phyloP scores from a whole-genome alignment of 345 rosid genomes.

The Alliaria petiolata region DNA sequence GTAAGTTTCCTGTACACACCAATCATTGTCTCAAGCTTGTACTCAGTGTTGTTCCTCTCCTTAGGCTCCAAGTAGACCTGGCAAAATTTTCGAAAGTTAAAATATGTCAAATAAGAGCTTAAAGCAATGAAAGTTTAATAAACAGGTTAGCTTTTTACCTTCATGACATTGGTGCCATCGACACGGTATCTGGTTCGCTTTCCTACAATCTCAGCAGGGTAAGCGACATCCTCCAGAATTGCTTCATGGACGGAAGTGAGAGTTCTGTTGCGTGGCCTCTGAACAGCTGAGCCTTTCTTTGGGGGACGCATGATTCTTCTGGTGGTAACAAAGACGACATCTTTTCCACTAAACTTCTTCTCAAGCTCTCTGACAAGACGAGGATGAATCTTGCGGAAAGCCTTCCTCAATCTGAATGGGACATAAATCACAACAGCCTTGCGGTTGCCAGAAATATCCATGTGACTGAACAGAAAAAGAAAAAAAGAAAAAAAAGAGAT shows the following conservation, averaged over 20 bases:
- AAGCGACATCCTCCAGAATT: slow-evolving; percentile 75
- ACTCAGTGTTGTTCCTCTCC: slow-evolving; percentile 75
- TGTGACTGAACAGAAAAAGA: slow-evolving; percentile 45
- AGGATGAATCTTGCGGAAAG: slow-evolving; percentile 76
- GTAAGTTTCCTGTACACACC: slow-evolving; percentile 88
- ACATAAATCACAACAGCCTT: slow-evolving; percentile 81
- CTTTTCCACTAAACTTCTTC: slow-evolving; percentile 96
- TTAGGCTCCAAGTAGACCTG: slow-evolving; percentile 78
- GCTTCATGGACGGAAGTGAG: slow-evolving; percentile 82
- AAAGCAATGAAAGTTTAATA: background rate
- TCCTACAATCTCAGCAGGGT: slow-evolving; percentile 93
- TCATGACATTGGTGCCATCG: slow-evolving; percentile 74
- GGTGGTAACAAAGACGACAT: slow-evolving; percentile 68
- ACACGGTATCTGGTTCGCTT: slow-evolving; percentile 69
- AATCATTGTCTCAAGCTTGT: slow-evolving; percentile 69
- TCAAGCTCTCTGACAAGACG: slow-evolving; percentile 89
- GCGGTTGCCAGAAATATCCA: slow-evolving; percentile 67
- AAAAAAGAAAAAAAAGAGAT: background rate
- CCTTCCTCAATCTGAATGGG: slow-evolving; percentile 83
- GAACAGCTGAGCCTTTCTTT: slow-evolving; percentile 91
- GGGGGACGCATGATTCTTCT: slow-evolving; percentile 82
- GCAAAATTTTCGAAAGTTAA: background rate
- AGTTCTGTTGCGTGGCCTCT: slow-evolving; percentile 77
- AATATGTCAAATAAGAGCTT: background rate
- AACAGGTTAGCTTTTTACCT: slow-evolving; percentile 46